Base-by-base conservation (phyloP, 2,329 filamentous ascomycete genomes). In the Fonsecaea multimorphosa region DNA sequence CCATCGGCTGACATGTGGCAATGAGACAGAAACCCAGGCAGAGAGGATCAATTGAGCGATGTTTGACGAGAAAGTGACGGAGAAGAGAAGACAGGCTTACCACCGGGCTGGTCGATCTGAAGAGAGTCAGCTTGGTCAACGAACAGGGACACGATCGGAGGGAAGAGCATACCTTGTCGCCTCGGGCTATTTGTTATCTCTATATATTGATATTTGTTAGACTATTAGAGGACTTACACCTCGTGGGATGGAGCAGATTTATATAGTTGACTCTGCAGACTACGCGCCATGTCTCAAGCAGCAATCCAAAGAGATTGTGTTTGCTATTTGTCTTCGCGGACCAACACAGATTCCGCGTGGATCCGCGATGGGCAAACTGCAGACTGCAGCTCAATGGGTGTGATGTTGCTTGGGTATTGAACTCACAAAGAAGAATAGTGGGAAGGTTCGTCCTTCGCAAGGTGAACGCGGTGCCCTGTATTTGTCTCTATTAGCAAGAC, bases 171-270 rank as follows among this genome's bases (percentile, higher is more conserved):
- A 44, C 22, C 36, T 8, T n/a, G 22, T 12, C 16, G 16, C 14
- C 27, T 22, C n/a, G 12, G 1, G 29, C n/a, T 34, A 58, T 58
- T 38, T 49, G 29, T 31, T 49, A 27, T 49, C 56, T 58, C 38
- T 58, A 58, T 58, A 58, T 58, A 58, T 58, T 49, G 2, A 8
- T 49, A 24, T 14, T 27, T 49, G 44, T 49, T 22, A 49, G 44
- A 24, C 9, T 49, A 24, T 49, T 19, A 31, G 34, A 58, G 4
- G 12, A 58, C 36, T n/a, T 31, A 6, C 36, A 49, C 2, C 19
- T 46, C 27, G 11, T 31, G 24, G 46, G 27, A 22, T 7, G 4
- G 31, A 31, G 38, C 31, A 32, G 38, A 24, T 49, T 49, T 12
- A 49, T 31, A 49, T 49, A 24, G 9, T 49, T 24, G 19, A 16